These are phyloP conservation scores for Lyophyllum semitale DNA, from an alignment of 768 basidiomycete genomes.

Conservation along the genomic window DNA sequence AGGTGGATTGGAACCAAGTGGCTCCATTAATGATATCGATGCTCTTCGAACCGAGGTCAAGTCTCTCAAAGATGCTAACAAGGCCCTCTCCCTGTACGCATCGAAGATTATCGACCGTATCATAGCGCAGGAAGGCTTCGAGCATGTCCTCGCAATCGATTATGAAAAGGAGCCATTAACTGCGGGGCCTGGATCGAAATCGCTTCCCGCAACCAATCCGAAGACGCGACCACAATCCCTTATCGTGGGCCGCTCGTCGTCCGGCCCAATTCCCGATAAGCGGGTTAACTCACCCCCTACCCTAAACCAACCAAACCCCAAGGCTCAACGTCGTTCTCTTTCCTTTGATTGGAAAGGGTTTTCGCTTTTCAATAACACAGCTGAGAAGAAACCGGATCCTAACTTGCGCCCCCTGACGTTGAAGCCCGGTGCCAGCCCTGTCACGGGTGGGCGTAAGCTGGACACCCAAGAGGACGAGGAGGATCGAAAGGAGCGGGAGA, in stretches of 20 bases:
- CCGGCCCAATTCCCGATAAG: slow-evolving; percentile 33
- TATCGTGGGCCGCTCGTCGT: slow-evolving; percentile 45
- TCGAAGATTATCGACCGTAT: slow-evolving; percentile 98
- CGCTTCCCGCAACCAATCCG: slow-evolving; percentile 29
- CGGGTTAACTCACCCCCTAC: slow-evolving; percentile 25
- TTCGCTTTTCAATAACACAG: slow-evolving; percentile 60
- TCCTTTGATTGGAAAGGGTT: slow-evolving; percentile 86
- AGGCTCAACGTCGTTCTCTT: slow-evolving; percentile 68
- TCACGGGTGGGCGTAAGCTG: slow-evolving; percentile 72
- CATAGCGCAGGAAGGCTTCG: slow-evolving; percentile 94
- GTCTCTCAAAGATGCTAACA: slow-evolving; percentile 92
- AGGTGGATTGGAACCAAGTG: slow-evolving; percentile 43
- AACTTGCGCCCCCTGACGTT: slow-evolving; percentile 74
- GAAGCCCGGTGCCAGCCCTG: slow-evolving; percentile 58
- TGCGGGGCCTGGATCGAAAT: slow-evolving; percentile 32
- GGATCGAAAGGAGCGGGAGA: slow-evolving; percentile 82
- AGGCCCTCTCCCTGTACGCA: slow-evolving; percentile 91
- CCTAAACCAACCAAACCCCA: slow-evolving; percentile 31
- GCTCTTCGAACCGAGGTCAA: slow-evolving; percentile 87
- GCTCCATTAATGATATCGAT: slow-evolving; percentile 61
- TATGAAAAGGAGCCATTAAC: slow-evolving; percentile 66
- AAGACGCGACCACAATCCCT: slow-evolving; percentile 68
- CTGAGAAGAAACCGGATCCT: slow-evolving; percentile 66
- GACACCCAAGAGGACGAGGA: slow-evolving; percentile 93
- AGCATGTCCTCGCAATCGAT: slow-evolving; percentile 93